Base-by-base conservation (phyloP, 495 filamentous ascomycete genomes). In the Hypoxylon rickii region DNA sequence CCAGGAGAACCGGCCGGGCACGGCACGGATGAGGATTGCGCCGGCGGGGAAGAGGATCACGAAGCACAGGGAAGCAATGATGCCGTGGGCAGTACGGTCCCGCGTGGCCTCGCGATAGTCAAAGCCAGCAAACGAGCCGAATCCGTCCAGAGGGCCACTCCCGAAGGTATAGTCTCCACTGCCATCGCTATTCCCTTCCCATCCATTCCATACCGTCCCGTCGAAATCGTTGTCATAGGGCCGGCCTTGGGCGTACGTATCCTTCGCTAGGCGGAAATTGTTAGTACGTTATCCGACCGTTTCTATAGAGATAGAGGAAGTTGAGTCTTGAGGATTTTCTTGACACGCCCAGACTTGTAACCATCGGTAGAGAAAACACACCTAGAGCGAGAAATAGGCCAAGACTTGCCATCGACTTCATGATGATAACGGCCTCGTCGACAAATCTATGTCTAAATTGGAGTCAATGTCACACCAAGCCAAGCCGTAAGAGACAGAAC, bases 1-100 rank as follows among this genome's bases (percentile, higher is more conserved):
- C 13, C 75, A 47, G 1, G 69, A 48, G 20, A 52, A 37, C 0
- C 62, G 65, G 19, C 69, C 63, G 3, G 76, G 70, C 7, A 79
- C 57, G 0, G 81, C 33, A n/a, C 83, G 79, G 51, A 86, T 74
- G 16, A 79, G 44, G 29, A 82, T 71, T 0, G 82, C 75, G 18
- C 84, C 84, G 26, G 74, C 53, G 8, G 83, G 83, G 52, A 85
- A 83, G 5, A 83, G 56, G 6, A 79, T 46, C 3, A 71, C 71
- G 58, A 85, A 81, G 24, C 76, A 71, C 6, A 76, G 38, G 16
- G 65, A 38, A 15, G 67, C 76, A 6, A 79, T 48, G 15, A 75
- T 63, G 17, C 75, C 76, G 67, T 81, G 78, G 20, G 67, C 64
- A 6, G 53, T 69, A 7, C 69, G 66, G 37, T 61, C 49, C 31